Conservation (phyloP, 495 filamentous ascomycete species). For the Achaetomiella virescens region DNA sequence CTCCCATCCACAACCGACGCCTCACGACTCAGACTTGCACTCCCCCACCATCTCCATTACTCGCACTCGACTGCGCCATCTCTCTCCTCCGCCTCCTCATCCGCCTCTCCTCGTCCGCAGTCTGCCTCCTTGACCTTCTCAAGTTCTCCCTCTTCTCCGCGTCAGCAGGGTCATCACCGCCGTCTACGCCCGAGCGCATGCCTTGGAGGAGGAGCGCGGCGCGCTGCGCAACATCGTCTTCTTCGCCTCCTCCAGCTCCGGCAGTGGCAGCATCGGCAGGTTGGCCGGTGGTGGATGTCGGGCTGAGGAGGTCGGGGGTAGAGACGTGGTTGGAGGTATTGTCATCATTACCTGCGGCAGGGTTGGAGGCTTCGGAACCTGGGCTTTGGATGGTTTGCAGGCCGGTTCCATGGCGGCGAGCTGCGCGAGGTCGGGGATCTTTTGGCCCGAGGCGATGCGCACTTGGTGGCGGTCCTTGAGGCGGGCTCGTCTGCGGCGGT, state of each 20-base stretch:
- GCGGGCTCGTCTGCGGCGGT: constrained; percentile 77
- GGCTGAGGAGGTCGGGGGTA: constrained; percentile 33
- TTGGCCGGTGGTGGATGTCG: constrained; percentile 10
- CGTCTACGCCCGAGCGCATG: constrained; percentile 55
- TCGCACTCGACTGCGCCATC: constrained; percentile 39
- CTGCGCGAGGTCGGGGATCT: constrained; percentile 64
- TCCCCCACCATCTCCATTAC: constrained; percentile 18
- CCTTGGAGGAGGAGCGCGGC: constrained; percentile 78
- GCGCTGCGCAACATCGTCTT: constrained; percentile 72
- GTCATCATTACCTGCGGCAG: neutral
- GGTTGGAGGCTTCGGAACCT: constrained; percentile 17
- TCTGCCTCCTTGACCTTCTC: constrained; percentile 57
- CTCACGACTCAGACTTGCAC: constrained; percentile 2
- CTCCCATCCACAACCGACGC: constrained; percentile 3
- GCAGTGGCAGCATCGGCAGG: neutral
- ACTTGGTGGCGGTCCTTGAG: constrained; percentile 88
- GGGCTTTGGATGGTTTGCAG: constrained; percentile 17
- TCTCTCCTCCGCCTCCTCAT: constrained; percentile 51
- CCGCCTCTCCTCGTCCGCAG: constrained; percentile 62
- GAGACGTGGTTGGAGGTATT: constrained; percentile 34
- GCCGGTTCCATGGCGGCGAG: constrained; percentile 41
- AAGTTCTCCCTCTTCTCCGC: constrained; percentile 51
- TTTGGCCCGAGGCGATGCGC: constrained; percentile 81
- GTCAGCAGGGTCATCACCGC: constrained; percentile 49
- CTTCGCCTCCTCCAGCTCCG: constrained; percentile 46